Conservation (phyloP, 192 early-diverging fungal genomes). For the Linnemannia elongata region DNA sequence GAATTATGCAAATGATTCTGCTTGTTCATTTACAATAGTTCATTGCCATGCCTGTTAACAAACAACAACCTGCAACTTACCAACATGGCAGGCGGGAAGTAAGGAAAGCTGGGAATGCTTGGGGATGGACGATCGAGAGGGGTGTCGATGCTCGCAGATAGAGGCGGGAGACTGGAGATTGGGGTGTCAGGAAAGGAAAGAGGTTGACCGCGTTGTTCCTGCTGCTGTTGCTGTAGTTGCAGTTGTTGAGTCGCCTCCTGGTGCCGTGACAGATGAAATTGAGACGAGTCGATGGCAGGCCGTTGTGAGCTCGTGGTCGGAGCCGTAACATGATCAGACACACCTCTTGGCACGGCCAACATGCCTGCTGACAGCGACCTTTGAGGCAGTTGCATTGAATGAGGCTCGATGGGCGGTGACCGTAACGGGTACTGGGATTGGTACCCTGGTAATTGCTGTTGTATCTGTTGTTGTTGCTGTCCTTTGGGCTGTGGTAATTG, state of each 20-base stretch:
- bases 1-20: background rate
- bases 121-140: background rate
- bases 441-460: background rate
- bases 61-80: slow-evolving; percentile 1
- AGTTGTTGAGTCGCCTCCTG: slow-evolving; percentile 17
- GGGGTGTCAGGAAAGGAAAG: background rate
- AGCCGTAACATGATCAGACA: background rate
- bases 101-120: slow-evolving; percentile 46
- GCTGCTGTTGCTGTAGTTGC: slow-evolving; percentile 8
- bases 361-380: background rate
- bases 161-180: background rate
- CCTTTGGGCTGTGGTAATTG: background rate
- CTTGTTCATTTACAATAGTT: too few species aligned
- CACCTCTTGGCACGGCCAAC: slow-evolving; percentile 3
- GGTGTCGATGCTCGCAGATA: background rate
- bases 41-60: background rate
- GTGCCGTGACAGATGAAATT: slow-evolving; percentile 1
- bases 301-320: background rate
- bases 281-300: background rate
- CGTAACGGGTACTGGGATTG: background rate
- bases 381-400: slow-evolving; percentile 6
- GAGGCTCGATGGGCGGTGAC: background rate
- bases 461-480: slow-evolving; percentile 8
- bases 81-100: slow-evolving; percentile 53
- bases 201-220: background rate